Evolutionary conservation across 768 basidiomycete genomes (phyloP), one percentile per base, ranked within the genome.

Genomic region (Russula emetica): DNA sequence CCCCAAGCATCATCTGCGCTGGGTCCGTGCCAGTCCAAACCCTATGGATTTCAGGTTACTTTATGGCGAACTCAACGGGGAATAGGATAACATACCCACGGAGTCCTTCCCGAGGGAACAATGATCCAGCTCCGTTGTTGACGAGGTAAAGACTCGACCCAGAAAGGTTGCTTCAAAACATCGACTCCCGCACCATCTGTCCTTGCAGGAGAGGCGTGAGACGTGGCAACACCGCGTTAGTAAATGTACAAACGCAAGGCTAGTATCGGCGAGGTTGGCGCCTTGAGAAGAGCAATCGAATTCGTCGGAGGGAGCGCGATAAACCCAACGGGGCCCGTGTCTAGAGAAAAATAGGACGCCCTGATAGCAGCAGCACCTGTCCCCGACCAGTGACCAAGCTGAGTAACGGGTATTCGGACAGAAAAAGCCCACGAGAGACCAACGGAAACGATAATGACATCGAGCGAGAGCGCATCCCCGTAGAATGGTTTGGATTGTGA

Each of bases 21-120:
- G 5, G 86, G 85, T 0, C 93, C 94, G 69, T 92, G 94, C 94
- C 94, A 96, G 73, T 97, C 94, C 50, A 94, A 78, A 1, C 94
- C 94, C 90, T 92, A 47, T 40, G 45, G 8, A 14, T 9, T 44
- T 56, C 13, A 22, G 18, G 32, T 62, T 38, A 60, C 9, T 20
- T 22, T 24, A n/a, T 22, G 13, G 22, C 9, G 28, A 38, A 18
- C 14, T 55, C 13, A 24, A 42, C 8, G 30, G n/a, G 7, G 38
- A 49, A n/a, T 30, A 24, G n/a, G 38, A 60, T 26, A 18, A 63
- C 75, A 54, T 71, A 87, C 90, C 94, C 94, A 96, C 30, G 87
- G 82, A 2, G 89, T 94, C 57, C 86, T 78, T 0, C 94, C 94
- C n/a, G 85, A 82, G 0, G 94, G 90, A n/a, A 88, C 75, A 22